Base-by-base conservation (phyloP, 495 filamentous ascomycete genomes). In the Hyaloscypha hepaticicola region DNA sequence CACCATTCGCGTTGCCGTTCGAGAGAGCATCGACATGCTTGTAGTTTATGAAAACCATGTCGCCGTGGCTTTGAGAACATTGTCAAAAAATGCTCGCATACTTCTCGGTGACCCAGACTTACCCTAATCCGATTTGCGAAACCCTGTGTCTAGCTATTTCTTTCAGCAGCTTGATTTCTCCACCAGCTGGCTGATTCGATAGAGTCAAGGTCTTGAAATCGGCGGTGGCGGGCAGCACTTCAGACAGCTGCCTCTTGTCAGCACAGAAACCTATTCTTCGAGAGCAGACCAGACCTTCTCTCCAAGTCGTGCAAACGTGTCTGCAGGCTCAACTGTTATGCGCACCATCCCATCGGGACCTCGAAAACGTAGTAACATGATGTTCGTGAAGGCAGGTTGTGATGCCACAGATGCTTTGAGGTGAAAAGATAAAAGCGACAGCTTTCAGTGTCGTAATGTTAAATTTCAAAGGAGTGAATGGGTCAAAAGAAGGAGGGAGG, bases 41-140 rank as follows among this genome's bases (percentile, higher is more conserved):
- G 76, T 96, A 99, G 63, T 83, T 88, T 64, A 98, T 73, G 74
- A 88, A 99, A 29, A 99, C 83, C 67, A 96, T 85, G 69, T 96
- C 93, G 45, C 95, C 95, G 74, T 99, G 91, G 58, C 92, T 97
- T 60, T 60, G 28, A 22, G 2, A 58, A 34, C 16, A 50, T 28
- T 19, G 55, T 60, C 61, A 58, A 28, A 25, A 28, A 33, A 14
- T 53, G 21, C 38, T 53, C 45, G 58, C 53, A 68, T 60, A 72
- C 66, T 52, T 70, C 56, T 63, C 38, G 4, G 16, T 45, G 16
- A 45, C 38, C 12, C 16, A 5, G 22, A 24, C 57, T 59, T 9
- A 90, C 91, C 79, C 87, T 45, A 96, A 76, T 48, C 88, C 89
- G 61, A 93, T 86, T 71, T 85, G 81, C 31, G 85, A 77, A 68